A percentile compares a stretch with the other conserved stretches of the same genome.
Evolutionary conservation across 1,284 basidiomycete genomes (phyloP).

Genomic region (Testicularia cyperi): DNA sequence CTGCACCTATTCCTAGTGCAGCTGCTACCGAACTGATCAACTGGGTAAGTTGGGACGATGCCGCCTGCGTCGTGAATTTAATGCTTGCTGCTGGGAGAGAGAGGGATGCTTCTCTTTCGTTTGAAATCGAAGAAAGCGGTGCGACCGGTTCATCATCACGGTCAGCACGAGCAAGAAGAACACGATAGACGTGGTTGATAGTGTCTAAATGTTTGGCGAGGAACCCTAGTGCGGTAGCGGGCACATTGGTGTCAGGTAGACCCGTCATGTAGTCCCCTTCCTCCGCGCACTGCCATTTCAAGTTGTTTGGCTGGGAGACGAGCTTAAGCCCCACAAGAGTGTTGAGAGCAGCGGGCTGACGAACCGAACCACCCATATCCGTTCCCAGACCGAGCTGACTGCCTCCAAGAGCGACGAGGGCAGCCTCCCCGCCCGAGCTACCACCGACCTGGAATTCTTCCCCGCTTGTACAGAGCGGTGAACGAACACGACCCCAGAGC

Average conservation of each 20-base stretch:
- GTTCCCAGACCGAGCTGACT: slow-evolving; percentile 37
- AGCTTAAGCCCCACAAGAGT: slow-evolving; percentile 24
- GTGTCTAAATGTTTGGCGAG: slow-evolving; percentile 3
- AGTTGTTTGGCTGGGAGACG: slow-evolving; percentile 1
- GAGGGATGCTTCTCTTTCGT: too few relatives aligned
- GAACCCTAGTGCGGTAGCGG: slow-evolving; percentile 25
- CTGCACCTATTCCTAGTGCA: too few relatives aligned
- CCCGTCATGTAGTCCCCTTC: slow-evolving; percentile 26
- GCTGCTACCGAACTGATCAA: too few relatives aligned
- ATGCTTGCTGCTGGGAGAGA: too few relatives aligned
- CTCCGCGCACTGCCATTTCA: neutral
- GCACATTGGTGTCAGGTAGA: slow-evolving; percentile 19
- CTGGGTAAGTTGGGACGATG: too few relatives aligned
- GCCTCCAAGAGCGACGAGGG: slow-evolving; percentile 28
- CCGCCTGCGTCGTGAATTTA: too few relatives aligned
- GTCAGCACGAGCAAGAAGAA: neutral
- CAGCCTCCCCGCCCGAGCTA: slow-evolving; percentile 40
- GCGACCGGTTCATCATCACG: too few relatives aligned
- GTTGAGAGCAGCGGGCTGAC: slow-evolving; percentile 38
- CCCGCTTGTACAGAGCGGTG: slow-evolving; percentile 1
- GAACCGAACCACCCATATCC: slow-evolving; percentile 44
- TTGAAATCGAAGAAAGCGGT: too few relatives aligned
- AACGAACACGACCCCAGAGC: slow-evolving; percentile 19
- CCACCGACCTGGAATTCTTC: slow-evolving; percentile 43
- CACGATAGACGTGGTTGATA: neutral